Base-by-base conservation (phyloP, 345 rosid species). In the Sisymbrium irio region DNA sequence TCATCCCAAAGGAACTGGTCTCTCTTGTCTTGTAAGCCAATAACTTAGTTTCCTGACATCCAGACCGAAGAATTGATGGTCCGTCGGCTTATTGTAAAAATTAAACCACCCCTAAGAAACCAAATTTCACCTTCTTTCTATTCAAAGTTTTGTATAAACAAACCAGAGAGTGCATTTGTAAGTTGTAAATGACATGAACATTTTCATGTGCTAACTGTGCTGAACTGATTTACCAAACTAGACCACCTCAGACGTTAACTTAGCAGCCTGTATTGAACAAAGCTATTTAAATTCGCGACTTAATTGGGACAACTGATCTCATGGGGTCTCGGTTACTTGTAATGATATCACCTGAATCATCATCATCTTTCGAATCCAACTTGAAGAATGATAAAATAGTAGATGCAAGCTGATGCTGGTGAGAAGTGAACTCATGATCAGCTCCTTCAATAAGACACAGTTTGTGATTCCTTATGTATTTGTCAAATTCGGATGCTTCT, bases 351-450 rank as follows among this genome's bases (percentile, higher is more conserved):
- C 62, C 41, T 15, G 64, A 35, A 17, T 18, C 28, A 13, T 28
- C 73, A 45, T 69, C 65, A 27, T 39, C 22, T 49, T 57, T 39
- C 3, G 17, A 14, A 62, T 65, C 77, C 72, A 56, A 74, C 73
- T 62, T 74, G 41, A 87, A 22, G 68, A 89, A 94, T 53, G 87
- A 78, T 0, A 86, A 45, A 59, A 86, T 86, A 41, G 71, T 62
- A 3, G 86, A 79, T 42, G 85, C 76, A 30, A 94, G 78, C 60
- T 94, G 83, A 30, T 77, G 71, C 72, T 89, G 97, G 80, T 89
- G 96, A 40, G 75, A 70, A 28, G 96, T 85, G 77, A 80, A 94
- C 45, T 89, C 97, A 68, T 91, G 98, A 84, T 94, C 93, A 55
- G 97, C 97, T 80, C 85, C 97, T 73, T 87, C 83, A 42, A 92